Evolutionary conservation across 306 rosid genomes (phyloP), one percentile per base, ranked within the genome.

Genomic region (Rubus parviflorus): DNA sequence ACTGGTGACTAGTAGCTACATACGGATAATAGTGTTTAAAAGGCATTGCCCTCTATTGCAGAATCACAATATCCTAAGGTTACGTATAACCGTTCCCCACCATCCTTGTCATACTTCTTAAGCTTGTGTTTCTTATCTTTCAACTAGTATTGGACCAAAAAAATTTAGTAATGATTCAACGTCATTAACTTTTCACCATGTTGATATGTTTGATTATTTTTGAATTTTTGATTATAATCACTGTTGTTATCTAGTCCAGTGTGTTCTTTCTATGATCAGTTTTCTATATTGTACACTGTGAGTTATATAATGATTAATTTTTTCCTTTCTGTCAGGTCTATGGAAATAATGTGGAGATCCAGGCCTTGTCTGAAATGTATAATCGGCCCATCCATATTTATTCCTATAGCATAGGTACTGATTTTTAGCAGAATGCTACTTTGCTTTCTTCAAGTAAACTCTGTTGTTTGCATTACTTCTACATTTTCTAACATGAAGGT

Each of bases 281-380:
- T 68, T 7, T 73, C 62, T 52, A 5, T 83, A 73, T 52, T 53
- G 69, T 62, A 49, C 35, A 62, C 68, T 63, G 3, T 72, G 64
- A 64, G 68, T 40, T 68, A 30, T 80, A 53, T 66, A 46, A 61
- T 61, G 48, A 0, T 43, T 69, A 25, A 37, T 60, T 54, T 57
- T 42, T 19, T 79, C 8, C n/a, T 78, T 80, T 58, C 52, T 83
- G 83, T 77, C 90, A 95, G 99, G 99, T 90, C 63, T 95, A 92
- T 51, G 99, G 99, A 66, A 95, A 95, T 83, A 95, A 95, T 87
- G 88, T 80, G 77, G 99, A 95, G 92, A 95, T 95, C 80, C 99
- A 95, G 82, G 97, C 93, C 43, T 81, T 95, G 73, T 89, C 88
- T 72, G 99, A 95, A 83, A 95, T 95, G 97, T 95, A 95, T 61